Conservation (phyloP, 2,329 filamentous ascomycete species). For the Fusarium sp. region DNA sequence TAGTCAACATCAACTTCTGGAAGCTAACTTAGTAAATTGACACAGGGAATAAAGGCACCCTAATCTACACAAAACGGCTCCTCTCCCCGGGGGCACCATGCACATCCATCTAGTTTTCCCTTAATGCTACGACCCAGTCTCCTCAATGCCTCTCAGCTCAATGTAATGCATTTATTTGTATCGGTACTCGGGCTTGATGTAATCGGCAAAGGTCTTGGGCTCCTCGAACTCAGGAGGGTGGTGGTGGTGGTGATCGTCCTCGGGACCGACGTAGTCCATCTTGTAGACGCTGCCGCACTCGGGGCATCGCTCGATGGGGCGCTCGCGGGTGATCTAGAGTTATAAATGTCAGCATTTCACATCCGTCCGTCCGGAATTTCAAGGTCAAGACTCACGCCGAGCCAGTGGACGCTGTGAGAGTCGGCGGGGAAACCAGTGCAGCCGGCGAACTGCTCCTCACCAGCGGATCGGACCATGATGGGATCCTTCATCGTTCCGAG, state of each 20-base stretch:
- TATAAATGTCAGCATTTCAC: conserved; percentile 25
- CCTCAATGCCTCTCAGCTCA: conserved; percentile 25
- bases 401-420: conserved; percentile 91
- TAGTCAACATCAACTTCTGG: conserved; percentile 44
- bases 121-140: conserved; percentile 37
- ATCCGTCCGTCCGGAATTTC: conserved; percentile 25
- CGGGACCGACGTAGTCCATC: conserved; percentile 93
- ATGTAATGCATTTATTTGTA: conserved; percentile 63
- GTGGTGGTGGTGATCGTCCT: conserved; percentile 75
- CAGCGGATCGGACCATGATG: conserved; percentile 88
- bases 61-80: conserved; percentile 55
- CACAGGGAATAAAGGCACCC: conserved; percentile 49
- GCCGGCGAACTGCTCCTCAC: conserved; percentile 95
- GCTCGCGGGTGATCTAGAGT: conserved; percentile 80
- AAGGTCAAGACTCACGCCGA: conserved; percentile 73
- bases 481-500: conserved; percentile 92
- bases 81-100: conserved; percentile 39
- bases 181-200: conserved; percentile 93
- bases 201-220: conserved; percentile 97
- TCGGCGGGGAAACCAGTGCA: conserved; percentile 96
- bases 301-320: conserved; percentile 92
- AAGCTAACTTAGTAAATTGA: conserved; percentile 50
- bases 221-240: conserved; percentile 75
- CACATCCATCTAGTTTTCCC: conserved; percentile 40
- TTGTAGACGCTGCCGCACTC: conserved; percentile 98